Evolutionary conservation across 495 filamentous ascomycete genomes (phyloP).

Genomic region (Elasticomyces elasticus): DNA sequence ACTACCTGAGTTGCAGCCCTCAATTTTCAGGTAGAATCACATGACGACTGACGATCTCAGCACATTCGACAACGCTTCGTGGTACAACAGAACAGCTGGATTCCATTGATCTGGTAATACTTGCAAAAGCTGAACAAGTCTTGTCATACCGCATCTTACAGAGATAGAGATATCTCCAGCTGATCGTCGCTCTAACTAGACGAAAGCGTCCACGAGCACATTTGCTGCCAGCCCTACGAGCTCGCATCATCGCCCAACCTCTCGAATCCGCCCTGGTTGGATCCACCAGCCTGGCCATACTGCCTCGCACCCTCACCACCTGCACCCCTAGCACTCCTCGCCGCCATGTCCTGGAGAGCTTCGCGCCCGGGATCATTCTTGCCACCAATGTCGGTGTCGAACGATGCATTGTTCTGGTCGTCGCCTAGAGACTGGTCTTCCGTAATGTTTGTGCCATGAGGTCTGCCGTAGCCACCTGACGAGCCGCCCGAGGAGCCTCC

Average conservation of each 20-base stretch:
- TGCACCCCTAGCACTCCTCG: slow-evolving; percentile 36
- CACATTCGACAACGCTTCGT: too few relatives aligned
- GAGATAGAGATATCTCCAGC: too few relatives aligned
- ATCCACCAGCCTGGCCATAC: background rate
- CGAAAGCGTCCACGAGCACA: too few relatives aligned
- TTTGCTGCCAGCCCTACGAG: slow-evolving; percentile 14
- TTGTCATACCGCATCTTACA: too few relatives aligned
- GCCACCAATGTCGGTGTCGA: slow-evolving; percentile 48
- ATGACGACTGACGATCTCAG: too few relatives aligned
- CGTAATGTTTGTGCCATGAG: background rate
- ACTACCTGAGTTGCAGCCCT: too few relatives aligned
- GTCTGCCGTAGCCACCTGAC: background rate
- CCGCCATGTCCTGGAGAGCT: slow-evolving; percentile 37
- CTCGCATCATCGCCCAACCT: slow-evolving; percentile 19
- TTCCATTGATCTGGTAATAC: too few relatives aligned
- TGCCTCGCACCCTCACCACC: slow-evolving; percentile 34
- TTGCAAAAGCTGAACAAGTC: too few relatives aligned
- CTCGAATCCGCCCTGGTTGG: background rate
- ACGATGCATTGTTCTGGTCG: slow-evolving; percentile 42
- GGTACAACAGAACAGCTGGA: too few relatives aligned
- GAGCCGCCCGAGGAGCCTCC: slow-evolving; percentile 26
- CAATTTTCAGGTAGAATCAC: too few relatives aligned
- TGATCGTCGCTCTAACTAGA: too few relatives aligned
- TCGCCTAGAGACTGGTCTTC: too few relatives aligned
- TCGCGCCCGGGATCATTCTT: slow-evolving; percentile 52